phyloP scores from a whole-genome alignment of 495 filamentous ascomycete genomes.

The Aspergillus panamensis region DNA sequence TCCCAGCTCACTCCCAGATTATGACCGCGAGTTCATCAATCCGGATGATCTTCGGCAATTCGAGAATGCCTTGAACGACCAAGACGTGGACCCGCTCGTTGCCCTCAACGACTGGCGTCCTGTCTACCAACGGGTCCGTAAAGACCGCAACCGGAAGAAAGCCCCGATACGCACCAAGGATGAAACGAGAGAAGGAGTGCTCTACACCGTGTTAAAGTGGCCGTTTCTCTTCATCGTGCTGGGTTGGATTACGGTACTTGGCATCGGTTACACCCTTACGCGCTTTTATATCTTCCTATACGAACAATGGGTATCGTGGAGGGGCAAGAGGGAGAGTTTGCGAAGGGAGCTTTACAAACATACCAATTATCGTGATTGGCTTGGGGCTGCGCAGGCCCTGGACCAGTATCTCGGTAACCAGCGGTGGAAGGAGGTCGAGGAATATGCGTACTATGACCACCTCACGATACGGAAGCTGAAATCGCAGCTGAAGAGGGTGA shows the following conservation, averaged over 20 bases:
- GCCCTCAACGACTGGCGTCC: slow-evolving; percentile 86
- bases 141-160: slow-evolving; percentile 43
- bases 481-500: slow-evolving; percentile 63
- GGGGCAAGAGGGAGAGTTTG: slow-evolving; percentile 66
- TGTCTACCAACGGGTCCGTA: slow-evolving; percentile 63
- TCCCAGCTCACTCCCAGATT: slow-evolving; percentile 55
- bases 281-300: slow-evolving; percentile 85
- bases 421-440: slow-evolving; percentile 80
- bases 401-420: slow-evolving; percentile 81
- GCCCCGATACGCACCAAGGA: slow-evolving; percentile 62
- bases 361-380: slow-evolving; percentile 77
- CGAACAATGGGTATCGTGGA: slow-evolving; percentile 61
- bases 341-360: slow-evolving; percentile 66
- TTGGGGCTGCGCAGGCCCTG: slow-evolving; percentile 68
- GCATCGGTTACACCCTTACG: slow-evolving; percentile 72
- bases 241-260: slow-evolving; percentile 70
- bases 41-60: slow-evolving; percentile 49
- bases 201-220: slow-evolving; percentile 88
- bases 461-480: slow-evolving; percentile 73
- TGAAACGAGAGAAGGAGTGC: slow-evolving; percentile 89
- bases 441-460: slow-evolving; percentile 92
- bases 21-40: slow-evolving; percentile 62
- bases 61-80: slow-evolving; percentile 48
- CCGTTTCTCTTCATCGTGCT: slow-evolving; percentile 76
- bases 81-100: slow-evolving; percentile 51